Evolutionary conservation across 1,284 basidiomycete genomes (phyloP).

Genomic region (Cronartium quercuum): DNA sequence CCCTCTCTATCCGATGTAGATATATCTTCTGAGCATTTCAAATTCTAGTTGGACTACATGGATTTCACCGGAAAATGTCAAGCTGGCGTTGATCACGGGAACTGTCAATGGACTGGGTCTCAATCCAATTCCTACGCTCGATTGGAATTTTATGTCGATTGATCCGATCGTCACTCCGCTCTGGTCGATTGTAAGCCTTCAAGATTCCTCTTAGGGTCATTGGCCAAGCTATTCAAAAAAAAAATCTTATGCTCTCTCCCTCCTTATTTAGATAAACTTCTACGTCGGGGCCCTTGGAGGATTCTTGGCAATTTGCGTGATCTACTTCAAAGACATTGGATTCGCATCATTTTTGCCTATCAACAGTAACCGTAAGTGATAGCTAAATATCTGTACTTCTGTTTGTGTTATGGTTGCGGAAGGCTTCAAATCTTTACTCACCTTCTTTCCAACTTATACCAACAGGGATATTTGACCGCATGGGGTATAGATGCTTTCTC

Average conservation of each 20-base stretch:
- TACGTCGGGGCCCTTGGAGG: constrained; percentile 13
- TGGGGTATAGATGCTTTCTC: constrained; percentile 7
- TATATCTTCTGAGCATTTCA: neutral
- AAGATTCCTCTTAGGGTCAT: constrained; percentile 43
- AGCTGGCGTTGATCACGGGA: constrained; percentile 40
- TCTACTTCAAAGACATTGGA: constrained; percentile 21
- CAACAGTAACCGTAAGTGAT: constrained; percentile 39
- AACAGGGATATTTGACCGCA: constrained; percentile 24
- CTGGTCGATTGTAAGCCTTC: constrained; percentile 44
- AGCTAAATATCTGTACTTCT: too few species aligned
- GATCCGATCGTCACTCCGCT: constrained; percentile 46
- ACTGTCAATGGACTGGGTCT: constrained; percentile 48
- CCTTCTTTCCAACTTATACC: neutral
- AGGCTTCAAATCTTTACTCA: too few species aligned
- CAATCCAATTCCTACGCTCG: constrained; percentile 52
- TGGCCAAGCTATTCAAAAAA: too few species aligned
- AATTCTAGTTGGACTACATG: constrained; percentile 30
- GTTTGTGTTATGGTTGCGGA: too few species aligned
- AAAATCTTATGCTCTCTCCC: too few species aligned
- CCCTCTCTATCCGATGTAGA: too few species aligned
- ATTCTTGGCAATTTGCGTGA: constrained; percentile 2
- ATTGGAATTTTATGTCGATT: constrained; percentile 50
- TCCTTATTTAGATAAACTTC: constrained; percentile 2
- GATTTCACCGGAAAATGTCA: constrained; percentile 38
- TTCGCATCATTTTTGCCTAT: constrained; percentile 41